Evolutionary conservation across 2,329 filamentous ascomycete species (phyloP), one percentile per base, ranked within the genome.

Genomic region (Fusarium begoniae): DNA sequence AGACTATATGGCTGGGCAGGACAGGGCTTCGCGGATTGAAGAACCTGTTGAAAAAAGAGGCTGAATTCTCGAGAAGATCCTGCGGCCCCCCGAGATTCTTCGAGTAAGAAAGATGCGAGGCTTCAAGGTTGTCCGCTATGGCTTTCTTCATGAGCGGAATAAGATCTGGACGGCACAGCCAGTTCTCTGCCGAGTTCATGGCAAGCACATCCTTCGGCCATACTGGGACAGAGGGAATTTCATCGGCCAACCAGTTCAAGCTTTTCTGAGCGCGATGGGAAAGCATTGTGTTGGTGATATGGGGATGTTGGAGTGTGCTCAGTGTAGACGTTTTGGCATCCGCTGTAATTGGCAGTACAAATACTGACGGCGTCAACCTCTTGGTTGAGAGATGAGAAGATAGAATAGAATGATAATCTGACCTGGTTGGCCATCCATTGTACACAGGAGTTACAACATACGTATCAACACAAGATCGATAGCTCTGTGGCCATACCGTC

Each of bases 381-480:
- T 26, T 13, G 17, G 0, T 8, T 45, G 43, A 26, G 9, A 45
- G 18, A 13, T 37, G 35, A 18, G 15, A 10, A 17, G 1, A 37
- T 0, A 18, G 2, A 2, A 9, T 17, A 37, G 0, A 37, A 18
- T 37, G 9, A 37, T 26, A 20, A 11, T 13, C 43, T 4, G 17
- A 26, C 11, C 11, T 26, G 11, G 17, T 6, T 26, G 10, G 10
- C 17, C 11, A 12, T 5, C 17, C 10, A 24, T 47, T 47, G 6
- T 30, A 30, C 26, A n/a, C 45, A 48, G 20, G 6, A 30, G 44
- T 8, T 15, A 48, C 45, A 30, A 5, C 45, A 10, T 15, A 22
- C 26, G 26, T 48, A 17, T 30, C 45, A 17, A 10, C 17, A 48
- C 45, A 30, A 22, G 45, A 10, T 17, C 10, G 45, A 30, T 48